phyloP scores from a whole-genome alignment of 768 basidiomycete genomes.

The Russula griseocarnosa region DNA sequence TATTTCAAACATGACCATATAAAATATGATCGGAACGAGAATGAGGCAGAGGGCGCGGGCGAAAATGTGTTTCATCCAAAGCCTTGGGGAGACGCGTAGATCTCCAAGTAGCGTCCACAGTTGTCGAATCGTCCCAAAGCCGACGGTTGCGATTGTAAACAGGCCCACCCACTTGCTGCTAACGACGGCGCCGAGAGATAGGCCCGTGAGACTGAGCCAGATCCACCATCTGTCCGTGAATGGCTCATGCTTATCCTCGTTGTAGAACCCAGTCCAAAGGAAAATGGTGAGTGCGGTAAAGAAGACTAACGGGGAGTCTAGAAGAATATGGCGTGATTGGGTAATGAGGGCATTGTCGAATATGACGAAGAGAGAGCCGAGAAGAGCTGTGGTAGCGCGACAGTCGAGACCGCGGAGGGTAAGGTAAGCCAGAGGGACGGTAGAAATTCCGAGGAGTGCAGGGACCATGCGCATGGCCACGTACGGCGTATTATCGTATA shows the following conservation, averaged over 20 bases:
- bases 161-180: slow-evolving; percentile 98
- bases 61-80: slow-evolving; percentile 80
- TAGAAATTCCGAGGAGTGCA: slow-evolving; percentile 80
- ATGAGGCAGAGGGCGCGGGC: slow-evolving; percentile 91
- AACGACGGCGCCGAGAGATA: slow-evolving; percentile 87
- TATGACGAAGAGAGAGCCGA: slow-evolving; percentile 85
- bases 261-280: slow-evolving; percentile 85
- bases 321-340: slow-evolving; percentile 93
- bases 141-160: slow-evolving; percentile 95
- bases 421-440: slow-evolving; percentile 87
- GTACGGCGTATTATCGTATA: slow-evolving; percentile 86
- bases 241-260: slow-evolving; percentile 79
- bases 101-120: slow-evolving; percentile 91
- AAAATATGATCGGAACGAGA: slow-evolving; percentile 76
- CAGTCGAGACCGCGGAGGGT: slow-evolving; percentile 92
- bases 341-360: slow-evolving; percentile 97
- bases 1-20: slow-evolving; percentile 95
- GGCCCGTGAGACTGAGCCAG: slow-evolving; percentile 83
- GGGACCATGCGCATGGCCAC: slow-evolving; percentile 98
- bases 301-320: slow-evolving; percentile 97
- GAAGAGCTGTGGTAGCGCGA: slow-evolving; percentile 85
- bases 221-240: slow-evolving; percentile 91
- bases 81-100: slow-evolving; percentile 63
- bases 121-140: slow-evolving; percentile 76
- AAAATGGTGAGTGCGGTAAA: slow-evolving; percentile 90